These are phyloP conservation scores for Thalassiosira livingstoniorum DNA, from an alignment of 352 stramenopile genomes.

Conservation along the genomic window DNA sequence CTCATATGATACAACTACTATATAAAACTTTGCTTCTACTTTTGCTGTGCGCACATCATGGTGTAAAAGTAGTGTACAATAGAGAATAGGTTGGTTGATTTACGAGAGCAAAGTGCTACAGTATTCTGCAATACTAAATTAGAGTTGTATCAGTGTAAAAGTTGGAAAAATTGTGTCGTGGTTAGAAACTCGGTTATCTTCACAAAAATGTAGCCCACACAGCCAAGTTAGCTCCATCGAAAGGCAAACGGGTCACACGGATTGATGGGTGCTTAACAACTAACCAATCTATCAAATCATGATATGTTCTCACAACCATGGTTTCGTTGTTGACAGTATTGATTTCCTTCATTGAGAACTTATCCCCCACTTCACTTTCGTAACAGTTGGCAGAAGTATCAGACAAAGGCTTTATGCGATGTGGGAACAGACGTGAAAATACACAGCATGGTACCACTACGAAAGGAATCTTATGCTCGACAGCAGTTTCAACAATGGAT, in stretches of 20 bases:
- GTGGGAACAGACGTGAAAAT: conserved; percentile 72
- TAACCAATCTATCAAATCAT: conserved; percentile 78
- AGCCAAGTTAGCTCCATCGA: conserved; percentile 73
- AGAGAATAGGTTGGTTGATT: no score
- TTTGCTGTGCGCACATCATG: no score
- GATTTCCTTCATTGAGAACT: background rate
- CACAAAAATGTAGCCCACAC: conserved; percentile 74
- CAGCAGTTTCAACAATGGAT: conserved; percentile 70
- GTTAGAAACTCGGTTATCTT: no score
- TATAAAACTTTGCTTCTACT: no score
- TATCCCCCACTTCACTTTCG: conserved; percentile 18
- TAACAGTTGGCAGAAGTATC: no score
- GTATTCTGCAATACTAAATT: no score
- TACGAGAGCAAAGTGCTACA: no score
- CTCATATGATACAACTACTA: no score
- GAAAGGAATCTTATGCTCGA: conserved; percentile 69
- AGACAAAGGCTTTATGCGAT: conserved; percentile 36
- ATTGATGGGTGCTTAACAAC: conserved; percentile 69
- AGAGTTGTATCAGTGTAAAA: no score
- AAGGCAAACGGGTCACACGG: conserved; percentile 62
- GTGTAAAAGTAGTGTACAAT: no score
- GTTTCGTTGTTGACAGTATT: background rate
- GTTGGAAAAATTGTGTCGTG: no score
- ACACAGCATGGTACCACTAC: conserved; percentile 81
- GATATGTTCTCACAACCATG: conserved; percentile 67